Percentiles rank a stretch among this genome's conserved stretches.
Conservation (phyloP, 768 basidiomycete species). For the Suillus paluster region DNA sequence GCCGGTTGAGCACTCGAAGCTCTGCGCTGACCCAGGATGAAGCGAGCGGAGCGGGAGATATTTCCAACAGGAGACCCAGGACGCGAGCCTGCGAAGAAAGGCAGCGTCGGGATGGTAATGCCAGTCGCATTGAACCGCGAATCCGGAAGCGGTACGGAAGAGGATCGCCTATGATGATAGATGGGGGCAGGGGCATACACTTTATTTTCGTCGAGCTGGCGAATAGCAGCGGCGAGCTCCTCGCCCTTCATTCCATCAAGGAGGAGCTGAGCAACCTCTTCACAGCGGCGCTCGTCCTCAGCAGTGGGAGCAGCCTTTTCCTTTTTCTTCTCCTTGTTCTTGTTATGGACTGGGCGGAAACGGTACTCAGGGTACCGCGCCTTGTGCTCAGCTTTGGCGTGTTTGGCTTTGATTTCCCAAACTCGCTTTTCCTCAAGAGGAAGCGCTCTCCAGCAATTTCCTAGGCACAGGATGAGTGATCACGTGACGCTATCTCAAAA, state of each 20-base stretch:
- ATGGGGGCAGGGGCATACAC: slow-evolving; percentile 19
- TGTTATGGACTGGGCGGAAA: slow-evolving; percentile 50
- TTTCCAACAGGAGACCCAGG: slow-evolving; percentile 48
- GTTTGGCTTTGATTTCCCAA: slow-evolving; percentile 76
- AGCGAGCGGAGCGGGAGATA: slow-evolving; percentile 48
- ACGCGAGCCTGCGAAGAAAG: slow-evolving; percentile 44
- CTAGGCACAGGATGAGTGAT: slow-evolving; percentile 18
- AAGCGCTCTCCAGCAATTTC: slow-evolving; percentile 67
- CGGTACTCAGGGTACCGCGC: slow-evolving; percentile 67
- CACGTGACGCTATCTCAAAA: not conserved
- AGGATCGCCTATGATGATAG: slow-evolving; percentile 56
- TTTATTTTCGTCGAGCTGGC: slow-evolving; percentile 47
- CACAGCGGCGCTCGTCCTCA: slow-evolving; percentile 38
- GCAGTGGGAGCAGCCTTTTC: slow-evolving; percentile 20
- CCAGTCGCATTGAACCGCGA: slow-evolving; percentile 31
- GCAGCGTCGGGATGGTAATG: slow-evolving; percentile 49
- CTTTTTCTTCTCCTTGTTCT: slow-evolving; percentile 50
- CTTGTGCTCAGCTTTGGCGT: slow-evolving; percentile 76
- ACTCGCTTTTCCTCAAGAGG: slow-evolving; percentile 70
- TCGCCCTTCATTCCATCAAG: slow-evolving; percentile 75
- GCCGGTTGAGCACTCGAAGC: slow-evolving; percentile 53
- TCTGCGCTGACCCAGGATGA: slow-evolving; percentile 49
- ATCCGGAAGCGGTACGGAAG: slow-evolving; percentile 64
- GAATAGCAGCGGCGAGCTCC: slow-evolving; percentile 63
- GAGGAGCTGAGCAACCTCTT: slow-evolving; percentile 65